Evolutionary conservation across 345 rosid species (phyloP).

Genomic region (Erucastrum elatum): DNA sequence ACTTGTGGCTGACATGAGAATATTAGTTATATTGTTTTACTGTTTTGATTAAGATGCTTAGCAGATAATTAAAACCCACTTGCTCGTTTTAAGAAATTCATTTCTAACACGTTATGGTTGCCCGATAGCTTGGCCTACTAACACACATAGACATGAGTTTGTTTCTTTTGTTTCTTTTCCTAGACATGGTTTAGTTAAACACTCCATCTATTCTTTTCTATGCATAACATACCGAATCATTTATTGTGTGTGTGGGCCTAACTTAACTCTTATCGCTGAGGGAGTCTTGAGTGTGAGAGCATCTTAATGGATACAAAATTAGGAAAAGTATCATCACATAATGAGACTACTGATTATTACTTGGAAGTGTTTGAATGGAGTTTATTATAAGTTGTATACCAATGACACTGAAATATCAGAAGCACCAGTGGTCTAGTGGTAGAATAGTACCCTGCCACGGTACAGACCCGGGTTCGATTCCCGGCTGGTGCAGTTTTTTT

Average conservation of each 20-base stretch:
- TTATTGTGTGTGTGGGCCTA: slow-evolving; percentile 14
- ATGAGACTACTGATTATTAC: not conserved
- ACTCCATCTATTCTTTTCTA: slow-evolving; percentile 27
- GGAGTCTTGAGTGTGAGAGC: slow-evolving; percentile 10
- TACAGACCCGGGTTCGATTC: slow-evolving; percentile 72
- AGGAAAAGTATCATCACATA: not conserved
- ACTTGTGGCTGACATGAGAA: not conserved
- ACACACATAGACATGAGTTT: not conserved
- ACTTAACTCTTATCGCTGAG: slow-evolving; percentile 1
- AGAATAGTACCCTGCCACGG: slow-evolving; percentile 86
- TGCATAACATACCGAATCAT: slow-evolving; percentile 19
- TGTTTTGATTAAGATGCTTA: not conserved
- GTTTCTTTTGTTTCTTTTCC: slow-evolving; percentile 3
- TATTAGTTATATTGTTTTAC: not conserved
- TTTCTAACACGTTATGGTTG: slow-evolving; percentile 17
- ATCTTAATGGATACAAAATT: slow-evolving; percentile 6
- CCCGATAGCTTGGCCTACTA: slow-evolving; percentile 5
- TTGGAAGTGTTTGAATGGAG: not conserved
- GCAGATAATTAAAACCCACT: not conserved
- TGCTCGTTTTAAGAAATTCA: slow-evolving; percentile 4
- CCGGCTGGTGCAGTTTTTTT: slow-evolving; percentile 20
- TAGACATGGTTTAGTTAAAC: slow-evolving; percentile 31
- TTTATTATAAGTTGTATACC: not conserved
- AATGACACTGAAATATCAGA: too few species aligned
- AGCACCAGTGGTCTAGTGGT: slow-evolving; percentile 91